These are phyloP conservation scores for Fusarium drepaniforme DNA, from an alignment of 2,329 filamentous ascomycete species.

Conservation along the genomic window DNA sequence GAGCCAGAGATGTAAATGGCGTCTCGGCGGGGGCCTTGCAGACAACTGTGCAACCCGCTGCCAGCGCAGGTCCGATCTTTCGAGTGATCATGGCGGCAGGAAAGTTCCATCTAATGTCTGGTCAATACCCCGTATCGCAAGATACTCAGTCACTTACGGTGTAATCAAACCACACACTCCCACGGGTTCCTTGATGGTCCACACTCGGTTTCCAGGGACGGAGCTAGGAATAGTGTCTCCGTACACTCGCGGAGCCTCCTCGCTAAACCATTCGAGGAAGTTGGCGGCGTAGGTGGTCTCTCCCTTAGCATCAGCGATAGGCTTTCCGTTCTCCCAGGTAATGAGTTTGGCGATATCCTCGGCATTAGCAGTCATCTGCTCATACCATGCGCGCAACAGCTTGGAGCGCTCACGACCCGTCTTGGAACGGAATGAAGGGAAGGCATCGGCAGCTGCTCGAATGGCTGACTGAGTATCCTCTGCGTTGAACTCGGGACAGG, in stretches of 20 bases:
- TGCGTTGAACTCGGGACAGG: constrained; percentile 84
- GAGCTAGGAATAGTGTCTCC: constrained; percentile 81
- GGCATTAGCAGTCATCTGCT: constrained; percentile 81
- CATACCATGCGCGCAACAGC: constrained; percentile 84
- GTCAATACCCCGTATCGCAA: not conserved
- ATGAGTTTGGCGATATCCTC: constrained; percentile 87
- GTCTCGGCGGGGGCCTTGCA: constrained; percentile 93
- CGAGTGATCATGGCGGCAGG: constrained; percentile 81
- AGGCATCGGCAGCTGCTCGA: constrained; percentile 81
- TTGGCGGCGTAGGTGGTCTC: constrained; percentile 80
- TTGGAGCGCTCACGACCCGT: constrained; percentile 81
- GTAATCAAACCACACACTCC: constrained; percentile 87
- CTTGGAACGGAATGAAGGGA: constrained; percentile 76
- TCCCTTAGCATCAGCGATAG: constrained; percentile 78
- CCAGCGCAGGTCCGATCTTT: constrained; percentile 80
- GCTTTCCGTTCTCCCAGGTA: constrained; percentile 93
- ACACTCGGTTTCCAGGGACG: constrained; percentile 78
- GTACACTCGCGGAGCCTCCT: constrained; percentile 80
- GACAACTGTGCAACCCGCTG: constrained; percentile 95
- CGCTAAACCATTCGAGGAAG: constrained; percentile 86
- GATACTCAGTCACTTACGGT: constrained; percentile 59
- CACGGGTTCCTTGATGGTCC: constrained; percentile 85
- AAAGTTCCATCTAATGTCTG: constrained; percentile 78
- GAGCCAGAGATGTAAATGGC: constrained; percentile 87
- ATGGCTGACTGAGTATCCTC: constrained; percentile 87